Evolutionary conservation across 1,284 basidiomycete genomes (phyloP), one percentile per base, ranked within the genome.

Genomic region (Sporisorium iseilematis-ciliati): DNA sequence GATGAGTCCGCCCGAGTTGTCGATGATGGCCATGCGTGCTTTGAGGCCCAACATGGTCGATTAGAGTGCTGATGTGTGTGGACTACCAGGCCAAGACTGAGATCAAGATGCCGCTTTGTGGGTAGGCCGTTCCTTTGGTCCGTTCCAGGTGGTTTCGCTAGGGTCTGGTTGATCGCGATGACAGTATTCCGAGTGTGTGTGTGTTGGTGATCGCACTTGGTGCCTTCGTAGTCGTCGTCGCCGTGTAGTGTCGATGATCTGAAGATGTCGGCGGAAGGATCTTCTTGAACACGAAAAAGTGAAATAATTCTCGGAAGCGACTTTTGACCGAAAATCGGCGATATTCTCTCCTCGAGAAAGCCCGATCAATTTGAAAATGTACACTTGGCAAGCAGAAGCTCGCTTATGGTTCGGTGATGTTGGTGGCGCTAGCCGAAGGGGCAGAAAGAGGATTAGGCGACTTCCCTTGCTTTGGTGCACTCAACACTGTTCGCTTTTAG

Each of bases 1-100:
- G 65, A 97, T 88, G 72, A 98, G 89, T 2, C 93, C 96, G 62
- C 96, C 96, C n/a, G 96, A 96, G 87, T 99, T 99, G 89, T 98
- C 96, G 86, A 98, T 97, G 80, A 95, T 92, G 92, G 80, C 64
- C 82, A 85, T 84, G 52, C 79, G 83, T 50, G 83, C 77, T 71
- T 85, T 85, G 67, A 85, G 81, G 16, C 83, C 82, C 70, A 85
- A 71, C 83, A 85, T 85, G 40, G 25, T 73, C 53, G 40, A 12
- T 51, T 26, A 6, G 10, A 51, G 25, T 11, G 48, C 3, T 16
- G 41, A 20, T 21, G 52, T 55, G 48, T 25, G 53, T 20, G 21
- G 33, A 41, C 16, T 40, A 4, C 38, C 4, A 11, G 29, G 8
- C 7, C 4, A 18, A 49, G 48, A 20, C 31, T 4, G 26, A 11